Evolutionary conservation across 2,329 filamentous ascomycete genomes (phyloP), one percentile per base, ranked within the genome.

Genomic region (Venturia aucupariae): DNA sequence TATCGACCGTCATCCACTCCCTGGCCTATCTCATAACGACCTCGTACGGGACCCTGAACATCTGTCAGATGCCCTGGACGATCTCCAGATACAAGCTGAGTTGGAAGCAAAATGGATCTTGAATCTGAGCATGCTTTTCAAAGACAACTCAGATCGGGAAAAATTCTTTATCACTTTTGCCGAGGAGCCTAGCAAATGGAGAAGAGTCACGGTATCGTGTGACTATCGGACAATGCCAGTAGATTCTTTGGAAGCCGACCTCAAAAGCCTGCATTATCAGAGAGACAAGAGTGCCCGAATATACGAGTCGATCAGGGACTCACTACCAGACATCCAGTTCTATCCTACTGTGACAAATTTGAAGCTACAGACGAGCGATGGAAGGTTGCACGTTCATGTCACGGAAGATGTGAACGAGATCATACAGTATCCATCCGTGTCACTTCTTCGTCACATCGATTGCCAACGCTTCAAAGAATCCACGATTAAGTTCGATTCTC

Each of bases 111-210:
- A 84, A 71, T 99, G 94, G 94, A 97, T 99, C 66, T 80, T 99
- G 69, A 99, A 99, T 72, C 82, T 97, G 66, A 97, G 92, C 76
- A 97, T 99, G 94, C 92, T 96, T 75, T 99, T 97, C 75, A 86
- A 92, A 66, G 94, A 99, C 77, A 88, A 89, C 71, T 95, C 92
- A 15, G 90, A 90, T 70, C 85, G 93, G 54, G 94, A 99, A 75
- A 99, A 99, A 75, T 97, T 97, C 79, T 99, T 97, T 75, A 87
- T 99, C 67, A 97, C 94, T 0, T 99, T 90, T 74, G 90, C 92
- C 60, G 89, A 96, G 74, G 83, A 84, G 60, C 86, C 90, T 4
- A 88, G 85, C 67, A 80, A 85, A 67, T 96, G 92, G 90, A 86
- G 91, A 64, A 84, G 93, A 61, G 89, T 99, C 61, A 97, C 94